These are phyloP conservation scores for Corymbia calophylla DNA, from an alignment of 441 rosid species.

Conservation along the genomic window DNA sequence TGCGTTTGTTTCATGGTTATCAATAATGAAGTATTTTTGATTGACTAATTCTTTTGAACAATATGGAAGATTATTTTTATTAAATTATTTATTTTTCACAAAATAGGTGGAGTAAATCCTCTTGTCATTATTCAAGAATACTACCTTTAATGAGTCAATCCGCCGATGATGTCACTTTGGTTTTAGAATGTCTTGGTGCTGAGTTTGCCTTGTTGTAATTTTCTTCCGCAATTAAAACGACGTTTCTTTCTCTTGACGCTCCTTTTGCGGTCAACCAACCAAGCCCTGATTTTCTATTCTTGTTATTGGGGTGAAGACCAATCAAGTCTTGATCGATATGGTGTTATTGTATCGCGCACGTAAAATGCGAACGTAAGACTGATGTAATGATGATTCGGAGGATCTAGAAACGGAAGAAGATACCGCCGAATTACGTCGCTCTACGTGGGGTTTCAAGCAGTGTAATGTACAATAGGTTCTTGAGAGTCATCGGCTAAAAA, in stretches of 20 bases:
- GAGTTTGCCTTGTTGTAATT: background rate
- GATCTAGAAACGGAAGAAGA: background rate
- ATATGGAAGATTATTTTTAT: fast-evolving
- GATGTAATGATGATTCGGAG: background rate
- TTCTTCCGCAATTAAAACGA: background rate
- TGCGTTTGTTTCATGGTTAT: fast-evolving
- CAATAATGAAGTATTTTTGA: fast-evolving
- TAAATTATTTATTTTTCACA: fast-evolving
- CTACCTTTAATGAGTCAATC: background rate
- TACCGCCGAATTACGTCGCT: background rate
- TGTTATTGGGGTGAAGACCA: background rate
- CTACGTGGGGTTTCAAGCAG: background rate
- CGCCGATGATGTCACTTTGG: background rate
- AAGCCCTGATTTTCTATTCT: background rate
- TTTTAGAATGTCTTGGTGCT: background rate
- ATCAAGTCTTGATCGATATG: background rate
- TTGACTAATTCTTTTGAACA: background rate
- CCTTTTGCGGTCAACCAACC: background rate
- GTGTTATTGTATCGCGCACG: background rate
- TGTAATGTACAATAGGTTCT: background rate
- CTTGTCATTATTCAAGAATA: background rate
- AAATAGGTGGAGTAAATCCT: background rate
- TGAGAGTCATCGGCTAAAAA: background rate
- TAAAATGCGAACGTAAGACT: background rate
- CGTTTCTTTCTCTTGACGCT: background rate